Conservation (phyloP, 2,329 filamentous ascomycete species). For the Arthrinium puccinioides region DNA sequence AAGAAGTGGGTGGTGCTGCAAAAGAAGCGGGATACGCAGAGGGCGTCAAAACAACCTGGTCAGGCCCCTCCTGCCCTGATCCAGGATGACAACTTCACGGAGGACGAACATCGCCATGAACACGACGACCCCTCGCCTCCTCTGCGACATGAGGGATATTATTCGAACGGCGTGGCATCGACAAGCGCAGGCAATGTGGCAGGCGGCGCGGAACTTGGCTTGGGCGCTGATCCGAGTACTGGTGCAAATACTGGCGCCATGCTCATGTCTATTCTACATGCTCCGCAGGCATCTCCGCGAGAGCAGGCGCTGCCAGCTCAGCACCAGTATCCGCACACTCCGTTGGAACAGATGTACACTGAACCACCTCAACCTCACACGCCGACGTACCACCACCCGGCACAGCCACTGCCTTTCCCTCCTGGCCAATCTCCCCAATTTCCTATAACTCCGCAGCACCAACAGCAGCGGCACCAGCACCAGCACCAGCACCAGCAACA, state of each 20-base stretch:
- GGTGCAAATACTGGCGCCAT: conserved; percentile 39
- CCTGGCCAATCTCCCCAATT: neutral
- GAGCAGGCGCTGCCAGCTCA: too few relatives aligned
- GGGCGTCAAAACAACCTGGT: conserved; percentile 26
- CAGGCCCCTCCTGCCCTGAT: conserved; percentile 36
- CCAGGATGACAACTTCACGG: conserved; percentile 50
- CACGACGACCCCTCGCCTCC: conserved; percentile 7
- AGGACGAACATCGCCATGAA: conserved; percentile 51
- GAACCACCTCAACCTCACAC: conserved; percentile 46
- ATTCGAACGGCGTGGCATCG: neutral
- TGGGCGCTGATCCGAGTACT: conserved; percentile 38
- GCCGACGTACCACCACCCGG: conserved; percentile 49
- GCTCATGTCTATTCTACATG: conserved; percentile 46
- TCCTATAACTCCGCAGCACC: neutral
- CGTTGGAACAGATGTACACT: conserved; percentile 44
- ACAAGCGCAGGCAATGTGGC: neutral
- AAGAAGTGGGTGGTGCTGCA: conserved; percentile 89
- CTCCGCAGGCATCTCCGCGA: conserved; percentile 15
- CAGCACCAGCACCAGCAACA: neutral
- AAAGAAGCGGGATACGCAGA: conserved; percentile 60
- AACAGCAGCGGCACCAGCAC: neutral
- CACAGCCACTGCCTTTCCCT: conserved; percentile 1
- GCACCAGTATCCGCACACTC: conserved; percentile 37
- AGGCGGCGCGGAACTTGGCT: neutral
- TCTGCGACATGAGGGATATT: neutral